A percentile compares a stretch with the other conserved stretches of the same genome.
Conservation (phyloP, 345 rosid species). For the Microthlaspi erraticum region DNA sequence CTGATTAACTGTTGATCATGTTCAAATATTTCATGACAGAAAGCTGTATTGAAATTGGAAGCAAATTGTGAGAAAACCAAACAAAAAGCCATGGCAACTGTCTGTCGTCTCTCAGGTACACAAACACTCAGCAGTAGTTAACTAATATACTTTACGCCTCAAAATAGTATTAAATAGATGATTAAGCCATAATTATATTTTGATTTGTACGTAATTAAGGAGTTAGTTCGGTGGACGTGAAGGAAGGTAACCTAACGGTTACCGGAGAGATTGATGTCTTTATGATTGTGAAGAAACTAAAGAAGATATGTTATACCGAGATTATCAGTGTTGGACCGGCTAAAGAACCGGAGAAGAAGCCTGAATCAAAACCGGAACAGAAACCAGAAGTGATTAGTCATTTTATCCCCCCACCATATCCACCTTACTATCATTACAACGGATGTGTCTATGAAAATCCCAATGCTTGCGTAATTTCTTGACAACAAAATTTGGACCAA, state of each 20-base stretch:
- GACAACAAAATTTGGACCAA: neutral
- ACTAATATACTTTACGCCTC: neutral
- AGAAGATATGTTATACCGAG: slow-evolving; percentile 56
- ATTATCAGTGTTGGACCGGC: slow-evolving; percentile 69
- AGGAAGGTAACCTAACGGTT: slow-evolving; percentile 66
- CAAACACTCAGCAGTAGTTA: slow-evolving; percentile 8
- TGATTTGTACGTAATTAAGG: slow-evolving; percentile 37
- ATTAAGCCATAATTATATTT: neutral
- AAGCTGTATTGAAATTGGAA: slow-evolving; percentile 58
- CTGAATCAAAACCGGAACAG: slow-evolving; percentile 32
- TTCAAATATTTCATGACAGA: slow-evolving; percentile 45
- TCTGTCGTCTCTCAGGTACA: slow-evolving; percentile 57
- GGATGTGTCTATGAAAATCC: slow-evolving; percentile 10
- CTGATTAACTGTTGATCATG: neutral
- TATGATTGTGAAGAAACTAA: slow-evolving; percentile 50
- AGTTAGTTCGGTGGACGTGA: slow-evolving; percentile 59
- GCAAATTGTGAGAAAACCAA: slow-evolving; percentile 48
- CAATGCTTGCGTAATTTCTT: slow-evolving; percentile 3
- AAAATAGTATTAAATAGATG: neutral
- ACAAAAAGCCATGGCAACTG: slow-evolving; percentile 61
- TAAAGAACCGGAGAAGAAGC: slow-evolving; percentile 62
- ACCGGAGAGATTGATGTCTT: slow-evolving; percentile 63
- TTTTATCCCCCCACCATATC: neutral
- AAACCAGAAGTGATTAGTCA: neutral
- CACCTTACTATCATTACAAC: slow-evolving; percentile 11